Evolutionary conservation across 495 filamentous ascomycete genomes (phyloP).

Genomic region (Jackrogersella minutella): DNA sequence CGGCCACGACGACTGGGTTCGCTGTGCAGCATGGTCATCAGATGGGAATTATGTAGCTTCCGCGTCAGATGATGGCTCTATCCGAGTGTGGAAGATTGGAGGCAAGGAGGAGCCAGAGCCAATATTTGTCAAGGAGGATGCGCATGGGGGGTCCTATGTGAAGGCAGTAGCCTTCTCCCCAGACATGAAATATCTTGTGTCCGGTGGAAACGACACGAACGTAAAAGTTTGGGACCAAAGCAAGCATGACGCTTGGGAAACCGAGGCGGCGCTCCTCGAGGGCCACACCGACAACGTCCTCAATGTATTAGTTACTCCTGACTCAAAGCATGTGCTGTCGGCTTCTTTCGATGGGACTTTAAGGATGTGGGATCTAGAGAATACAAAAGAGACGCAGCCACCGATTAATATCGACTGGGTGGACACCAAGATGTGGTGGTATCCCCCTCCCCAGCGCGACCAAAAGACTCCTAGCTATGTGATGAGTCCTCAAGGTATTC

Average conservation of each 20-base stretch:
- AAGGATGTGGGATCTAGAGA: too few relatives aligned
- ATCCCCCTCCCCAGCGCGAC: too few relatives aligned
- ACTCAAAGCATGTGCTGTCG: too few relatives aligned
- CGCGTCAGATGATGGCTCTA: neutral
- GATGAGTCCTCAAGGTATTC: too few relatives aligned
- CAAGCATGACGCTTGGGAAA: neutral
- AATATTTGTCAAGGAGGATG: neutral
- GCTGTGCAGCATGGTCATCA: neutral
- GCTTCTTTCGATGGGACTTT: too few relatives aligned
- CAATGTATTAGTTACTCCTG: neutral
- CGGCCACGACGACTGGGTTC: neutral
- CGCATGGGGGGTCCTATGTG: neutral
- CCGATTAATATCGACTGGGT: too few relatives aligned
- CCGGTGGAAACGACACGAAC: neutral
- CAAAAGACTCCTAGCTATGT: too few relatives aligned
- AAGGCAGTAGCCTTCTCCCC: neutral
- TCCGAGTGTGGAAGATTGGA: neutral
- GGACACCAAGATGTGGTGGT: too few relatives aligned
- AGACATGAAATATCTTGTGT: neutral
- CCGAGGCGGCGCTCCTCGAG: neutral
- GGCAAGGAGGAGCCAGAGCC: neutral
- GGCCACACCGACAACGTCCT: neutral
- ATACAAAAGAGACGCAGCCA: too few relatives aligned
- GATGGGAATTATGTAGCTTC: neutral
- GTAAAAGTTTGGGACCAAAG: neutral